A percentile compares a stretch with the other conserved stretches of the same genome.
These are phyloP conservation scores for Ophiocordyceps camponoti-saundersi DNA, from an alignment of 2,329 filamentous ascomycete species.

Conservation along the genomic window DNA sequence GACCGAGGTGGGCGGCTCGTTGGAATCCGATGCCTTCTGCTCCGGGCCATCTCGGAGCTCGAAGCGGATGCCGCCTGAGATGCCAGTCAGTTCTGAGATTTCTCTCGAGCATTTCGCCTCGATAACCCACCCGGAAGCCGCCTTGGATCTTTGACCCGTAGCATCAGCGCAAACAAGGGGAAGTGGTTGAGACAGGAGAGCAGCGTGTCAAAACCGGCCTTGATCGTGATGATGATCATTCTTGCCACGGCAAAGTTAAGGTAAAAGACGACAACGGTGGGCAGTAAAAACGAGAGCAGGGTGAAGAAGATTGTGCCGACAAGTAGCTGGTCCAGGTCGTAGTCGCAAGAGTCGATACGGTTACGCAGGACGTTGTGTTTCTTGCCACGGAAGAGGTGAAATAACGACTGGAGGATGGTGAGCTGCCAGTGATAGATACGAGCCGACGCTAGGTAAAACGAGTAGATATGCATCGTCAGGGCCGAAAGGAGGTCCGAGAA, in stretches of 20 bases:
- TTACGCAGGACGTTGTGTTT: slow-evolving; percentile 95
- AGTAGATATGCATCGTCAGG: slow-evolving; percentile 91
- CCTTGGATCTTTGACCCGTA: slow-evolving; percentile 81
- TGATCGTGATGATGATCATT: slow-evolving; percentile 88
- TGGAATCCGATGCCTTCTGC: slow-evolving; percentile 21
- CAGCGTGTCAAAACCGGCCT: slow-evolving; percentile 78
- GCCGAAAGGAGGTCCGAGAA: slow-evolving; percentile 88
- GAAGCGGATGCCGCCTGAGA: slow-evolving; percentile 55
- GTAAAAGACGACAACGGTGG: slow-evolving; percentile 93
- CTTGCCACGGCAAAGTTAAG: slow-evolving; percentile 86
- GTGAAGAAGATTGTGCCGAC: slow-evolving; percentile 95
- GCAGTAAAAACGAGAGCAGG: slow-evolving; percentile 81
- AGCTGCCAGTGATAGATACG: slow-evolving; percentile 98
- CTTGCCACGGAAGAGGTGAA: slow-evolving; percentile 94
- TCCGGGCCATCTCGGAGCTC: slow-evolving; percentile 63
- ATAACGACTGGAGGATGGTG: slow-evolving; percentile 90
- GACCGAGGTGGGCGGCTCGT: slow-evolving; percentile 53
- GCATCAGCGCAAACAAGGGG: slow-evolving; percentile 90
- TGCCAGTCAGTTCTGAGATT: slow-evolving; percentile 1
- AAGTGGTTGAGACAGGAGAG: slow-evolving; percentile 95
- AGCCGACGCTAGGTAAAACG: slow-evolving; percentile 91
- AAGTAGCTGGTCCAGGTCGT: slow-evolving; percentile 90
- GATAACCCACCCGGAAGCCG: slow-evolving; percentile 56
- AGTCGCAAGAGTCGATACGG: slow-evolving; percentile 96
- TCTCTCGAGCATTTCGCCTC: background rate